Conservation (phyloP, 1,139 yeast genomes). For the Geotrichum cucujoidarum region DNA sequence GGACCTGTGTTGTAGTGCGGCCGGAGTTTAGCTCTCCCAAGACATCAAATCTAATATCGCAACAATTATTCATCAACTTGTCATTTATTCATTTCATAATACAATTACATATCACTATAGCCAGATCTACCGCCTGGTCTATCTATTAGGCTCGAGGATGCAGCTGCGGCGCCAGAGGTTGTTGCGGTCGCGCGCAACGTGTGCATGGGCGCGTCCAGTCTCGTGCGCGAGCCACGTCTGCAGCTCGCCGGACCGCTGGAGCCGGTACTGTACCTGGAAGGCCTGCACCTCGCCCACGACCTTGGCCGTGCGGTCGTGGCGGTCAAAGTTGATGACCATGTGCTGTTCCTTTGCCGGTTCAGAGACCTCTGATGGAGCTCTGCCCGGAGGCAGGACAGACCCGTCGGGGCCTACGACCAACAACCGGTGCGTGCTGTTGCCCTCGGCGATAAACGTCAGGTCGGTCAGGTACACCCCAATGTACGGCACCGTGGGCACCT, state of each 20-base stretch:
- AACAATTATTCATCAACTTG: too few species aligned
- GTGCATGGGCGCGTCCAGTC: constrained; percentile 33
- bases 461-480: constrained; percentile 81
- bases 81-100: not conserved
- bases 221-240: constrained; percentile 37
- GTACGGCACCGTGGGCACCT: constrained; percentile 78
- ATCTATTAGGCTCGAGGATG: constrained; percentile 34
- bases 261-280: constrained; percentile 58
- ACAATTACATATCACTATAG: not conserved
- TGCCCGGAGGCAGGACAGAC: constrained; percentile 5
- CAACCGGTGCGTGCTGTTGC: constrained; percentile 65
- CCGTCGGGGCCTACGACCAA: constrained; percentile 21
- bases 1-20: too few species aligned
- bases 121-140: not conserved
- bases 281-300: constrained; percentile 72
- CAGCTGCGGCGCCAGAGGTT: constrained; percentile 39
- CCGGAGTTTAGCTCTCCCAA: too few species aligned
- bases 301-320: constrained; percentile 67
- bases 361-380: not conserved
- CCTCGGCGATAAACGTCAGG: constrained; percentile 81
- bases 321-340: constrained; percentile 68
- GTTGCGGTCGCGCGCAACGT: constrained; percentile 33
- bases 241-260: constrained; percentile 28
- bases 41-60: too few species aligned
- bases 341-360: not conserved